A percentile compares a stretch with the other conserved stretches of the same genome.
Evolutionary conservation across 2,329 filamentous ascomycete species (phyloP).

Genomic region (Ophiocordyceps camponoti-saundersi): DNA sequence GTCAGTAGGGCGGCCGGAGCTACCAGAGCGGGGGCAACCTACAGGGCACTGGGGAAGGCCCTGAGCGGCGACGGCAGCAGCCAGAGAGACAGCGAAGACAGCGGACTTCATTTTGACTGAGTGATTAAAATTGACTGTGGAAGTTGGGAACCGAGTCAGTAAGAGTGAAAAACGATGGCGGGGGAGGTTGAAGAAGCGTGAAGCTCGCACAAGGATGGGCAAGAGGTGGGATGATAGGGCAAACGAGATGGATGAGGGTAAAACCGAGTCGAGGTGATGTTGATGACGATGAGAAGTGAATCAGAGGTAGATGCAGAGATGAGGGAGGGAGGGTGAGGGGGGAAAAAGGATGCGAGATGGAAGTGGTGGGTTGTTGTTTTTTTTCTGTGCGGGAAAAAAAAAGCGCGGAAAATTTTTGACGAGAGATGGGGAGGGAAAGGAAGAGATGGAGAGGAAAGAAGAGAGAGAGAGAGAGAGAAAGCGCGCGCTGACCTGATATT

Average conservation of each 20-base stretch:
- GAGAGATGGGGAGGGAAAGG: not conserved
- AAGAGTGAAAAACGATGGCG: not conserved
- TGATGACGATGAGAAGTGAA: not conserved
- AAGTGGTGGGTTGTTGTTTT: not conserved
- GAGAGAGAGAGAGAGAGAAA: not conserved
- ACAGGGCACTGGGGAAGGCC: constrained; percentile 35
- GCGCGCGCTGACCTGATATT: too few relatives aligned
- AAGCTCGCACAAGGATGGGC: not conserved
- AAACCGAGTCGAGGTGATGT: too few relatives aligned
- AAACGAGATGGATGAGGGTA: too few relatives aligned
- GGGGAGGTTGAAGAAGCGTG: not conserved
- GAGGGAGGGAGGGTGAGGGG: not conserved
- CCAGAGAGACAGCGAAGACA: constrained; percentile 23
- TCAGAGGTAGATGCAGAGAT: not conserved
- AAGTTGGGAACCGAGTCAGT: not conserved
- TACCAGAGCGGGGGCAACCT: constrained; percentile 16
- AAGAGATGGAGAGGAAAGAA: not conserved
- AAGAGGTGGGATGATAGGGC: not conserved
- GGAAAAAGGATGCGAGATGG: not conserved
- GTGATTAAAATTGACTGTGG: not conserved
- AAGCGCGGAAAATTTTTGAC: not conserved
- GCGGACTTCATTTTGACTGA: constrained; percentile 33
- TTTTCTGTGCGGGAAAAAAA: not conserved
- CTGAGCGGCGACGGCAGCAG: constrained; percentile 23
- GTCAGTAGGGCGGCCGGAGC: not conserved